These are phyloP conservation scores for Solanum raphanifolium DNA, from an alignment of 257 asterid genomes.

Conservation along the genomic window DNA sequence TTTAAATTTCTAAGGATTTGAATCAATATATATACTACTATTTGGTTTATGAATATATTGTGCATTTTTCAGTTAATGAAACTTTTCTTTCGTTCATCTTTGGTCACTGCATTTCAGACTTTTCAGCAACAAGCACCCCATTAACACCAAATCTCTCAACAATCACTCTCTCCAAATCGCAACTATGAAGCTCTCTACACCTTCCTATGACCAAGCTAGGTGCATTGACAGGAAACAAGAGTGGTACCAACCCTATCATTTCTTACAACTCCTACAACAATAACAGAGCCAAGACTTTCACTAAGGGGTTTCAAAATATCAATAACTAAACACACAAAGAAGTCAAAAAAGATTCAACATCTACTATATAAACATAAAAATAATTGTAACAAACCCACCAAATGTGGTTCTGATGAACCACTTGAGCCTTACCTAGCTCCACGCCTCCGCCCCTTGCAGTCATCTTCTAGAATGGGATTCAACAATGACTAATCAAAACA, in stretches of 20 bases:
- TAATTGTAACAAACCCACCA: background rate
- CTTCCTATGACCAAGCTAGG: slow-evolving; percentile 34
- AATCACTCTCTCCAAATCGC: background rate
- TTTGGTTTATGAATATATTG: background rate
- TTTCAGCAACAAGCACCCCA: background rate
- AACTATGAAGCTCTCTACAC: background rate
- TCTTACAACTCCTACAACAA: slow-evolving; percentile 2
- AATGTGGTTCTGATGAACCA: background rate
- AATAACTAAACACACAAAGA: too few species aligned
- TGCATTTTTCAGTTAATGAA: background rate
- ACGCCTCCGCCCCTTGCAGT: background rate
- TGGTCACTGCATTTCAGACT: background rate
- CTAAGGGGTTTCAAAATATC: too few species aligned
- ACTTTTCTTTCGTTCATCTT: background rate
- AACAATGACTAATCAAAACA: background rate
- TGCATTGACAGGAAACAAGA: slow-evolving; percentile 25
- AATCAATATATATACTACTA: background rate
- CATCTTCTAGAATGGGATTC: background rate
- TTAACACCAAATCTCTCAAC: background rate
- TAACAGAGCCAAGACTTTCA: too few species aligned
- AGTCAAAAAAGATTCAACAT: too few species aligned
- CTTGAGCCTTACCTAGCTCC: background rate
- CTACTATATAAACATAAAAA: too few species aligned
- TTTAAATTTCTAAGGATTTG: background rate
- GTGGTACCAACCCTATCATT: slow-evolving; percentile 3